Conservation (phyloP, 148 eudicot genomes). For the Cornus suecica region DNA sequence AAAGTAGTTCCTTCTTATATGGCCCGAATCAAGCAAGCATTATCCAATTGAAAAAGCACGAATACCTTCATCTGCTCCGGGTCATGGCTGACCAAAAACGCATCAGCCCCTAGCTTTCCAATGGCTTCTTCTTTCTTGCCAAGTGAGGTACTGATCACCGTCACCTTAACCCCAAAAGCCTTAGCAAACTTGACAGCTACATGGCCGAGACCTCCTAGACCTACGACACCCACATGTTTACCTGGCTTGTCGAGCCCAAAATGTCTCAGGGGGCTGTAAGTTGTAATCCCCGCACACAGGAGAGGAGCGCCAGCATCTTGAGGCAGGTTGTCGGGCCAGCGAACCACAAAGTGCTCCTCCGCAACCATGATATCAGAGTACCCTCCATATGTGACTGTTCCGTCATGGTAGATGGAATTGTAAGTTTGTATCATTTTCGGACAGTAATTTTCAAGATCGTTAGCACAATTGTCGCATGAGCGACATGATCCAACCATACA, state of each 20-base stretch:
- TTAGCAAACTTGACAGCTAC: neutral
- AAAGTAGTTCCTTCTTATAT: too few relatives aligned
- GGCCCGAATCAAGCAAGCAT: too few relatives aligned
- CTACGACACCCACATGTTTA: neutral
- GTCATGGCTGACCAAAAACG: neutral
- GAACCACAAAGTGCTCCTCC: neutral
- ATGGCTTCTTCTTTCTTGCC: neutral
- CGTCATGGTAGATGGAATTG: neutral
- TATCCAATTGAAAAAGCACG: neutral
- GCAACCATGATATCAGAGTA: neutral
- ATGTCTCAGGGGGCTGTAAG: neutral
- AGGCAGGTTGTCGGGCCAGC: neutral
- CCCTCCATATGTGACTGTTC: neutral
- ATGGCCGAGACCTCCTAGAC: neutral
- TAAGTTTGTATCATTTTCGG: neutral
- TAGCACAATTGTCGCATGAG: neutral
- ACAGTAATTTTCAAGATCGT: neutral
- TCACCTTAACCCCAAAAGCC: neutral
- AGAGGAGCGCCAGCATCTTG: neutral
- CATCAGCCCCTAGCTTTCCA: neutral
- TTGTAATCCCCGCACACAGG: neutral
- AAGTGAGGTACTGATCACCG: neutral
- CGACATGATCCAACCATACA: neutral
- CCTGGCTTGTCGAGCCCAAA: neutral
- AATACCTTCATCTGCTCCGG: neutral